Percentiles rank a stretch among this genome's conserved stretches.
Evolutionary conservation across 2,329 filamentous ascomycete species (phyloP).

Genomic region (Fusarium sambucinum): DNA sequence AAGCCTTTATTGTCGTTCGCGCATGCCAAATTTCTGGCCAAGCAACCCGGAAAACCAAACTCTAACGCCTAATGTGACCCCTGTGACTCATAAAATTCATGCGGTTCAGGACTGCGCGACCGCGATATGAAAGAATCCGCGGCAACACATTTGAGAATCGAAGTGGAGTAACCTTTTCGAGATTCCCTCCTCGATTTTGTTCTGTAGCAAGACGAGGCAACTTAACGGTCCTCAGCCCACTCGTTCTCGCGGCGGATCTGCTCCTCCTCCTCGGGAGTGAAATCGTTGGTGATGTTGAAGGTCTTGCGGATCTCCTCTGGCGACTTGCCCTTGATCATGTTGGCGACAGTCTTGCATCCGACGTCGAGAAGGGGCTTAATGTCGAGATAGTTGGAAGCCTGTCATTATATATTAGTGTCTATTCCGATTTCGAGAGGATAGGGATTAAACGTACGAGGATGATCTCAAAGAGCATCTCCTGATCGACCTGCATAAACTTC

Average conservation of each 20-base stretch:
- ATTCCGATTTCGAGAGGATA: not conserved
- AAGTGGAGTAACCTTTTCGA: conserved; percentile 1
- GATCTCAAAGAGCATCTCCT: conserved; percentile 99
- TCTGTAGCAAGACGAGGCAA: not conserved
- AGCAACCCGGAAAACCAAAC: conserved; percentile 40
- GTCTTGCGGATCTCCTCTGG: conserved; percentile 99
- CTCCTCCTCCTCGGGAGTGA: conserved; percentile 98
- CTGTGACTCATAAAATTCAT: conserved; percentile 31
- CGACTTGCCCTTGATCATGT: conserved; percentile 99
- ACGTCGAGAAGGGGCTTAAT: conserved; percentile 98
- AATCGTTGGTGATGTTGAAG: conserved; percentile 99
- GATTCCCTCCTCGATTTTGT: conserved; percentile 5
- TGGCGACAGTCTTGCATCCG: conserved; percentile 98
- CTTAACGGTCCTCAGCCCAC: conserved; percentile 86
- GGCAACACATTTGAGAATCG: not conserved
- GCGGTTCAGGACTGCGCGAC: conserved; percentile 1
- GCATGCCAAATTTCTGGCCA: conserved; percentile 39
- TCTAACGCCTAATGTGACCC: conserved; percentile 42
- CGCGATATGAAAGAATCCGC: conserved; percentile 3
- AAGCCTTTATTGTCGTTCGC: conserved; percentile 22
- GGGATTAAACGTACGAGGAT: conserved; percentile 77
- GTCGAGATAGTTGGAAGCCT: conserved; percentile 98
- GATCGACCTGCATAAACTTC: conserved; percentile 99
- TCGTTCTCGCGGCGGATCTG: conserved; percentile 94
- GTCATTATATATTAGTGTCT: conserved; percentile 37